These are phyloP conservation scores for Veloboletus limbatus DNA, from an alignment of 1,284 basidiomycete species.

Conservation along the genomic window DNA sequence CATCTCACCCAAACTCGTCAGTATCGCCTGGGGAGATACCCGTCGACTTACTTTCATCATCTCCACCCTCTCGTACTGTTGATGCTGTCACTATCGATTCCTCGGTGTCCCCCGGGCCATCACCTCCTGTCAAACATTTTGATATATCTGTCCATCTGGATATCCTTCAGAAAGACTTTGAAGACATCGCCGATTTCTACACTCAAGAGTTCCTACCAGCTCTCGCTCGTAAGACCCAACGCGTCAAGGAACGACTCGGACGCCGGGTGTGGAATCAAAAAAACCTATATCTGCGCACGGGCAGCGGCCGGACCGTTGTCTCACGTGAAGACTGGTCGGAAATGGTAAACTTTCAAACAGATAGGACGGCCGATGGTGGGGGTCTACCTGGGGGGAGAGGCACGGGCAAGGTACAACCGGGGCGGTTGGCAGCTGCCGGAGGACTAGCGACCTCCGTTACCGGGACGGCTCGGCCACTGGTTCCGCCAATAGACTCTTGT, in stretches of 20 bases:
- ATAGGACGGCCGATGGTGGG: background rate
- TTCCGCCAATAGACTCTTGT: constrained; percentile 25
- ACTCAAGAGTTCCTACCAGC: constrained; percentile 40
- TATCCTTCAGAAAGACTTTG: constrained; percentile 52
- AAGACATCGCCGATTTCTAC: constrained; percentile 45
- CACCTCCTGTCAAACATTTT: constrained; percentile 41
- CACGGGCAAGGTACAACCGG: background rate
- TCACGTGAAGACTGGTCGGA: constrained; percentile 37
- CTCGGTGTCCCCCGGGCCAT: background rate
- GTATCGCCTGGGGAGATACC: background rate
- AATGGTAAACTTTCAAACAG: constrained; percentile 35
- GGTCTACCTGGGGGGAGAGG: background rate
- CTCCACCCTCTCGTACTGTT: constrained; percentile 36
- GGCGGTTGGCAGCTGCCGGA: constrained; percentile 1
- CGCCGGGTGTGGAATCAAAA: constrained; percentile 64
- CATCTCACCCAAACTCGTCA: constrained; percentile 12
- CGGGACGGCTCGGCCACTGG: background rate
- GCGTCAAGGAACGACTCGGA: constrained; percentile 65
- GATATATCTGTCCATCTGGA: constrained; percentile 53
- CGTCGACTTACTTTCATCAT: constrained; percentile 27
- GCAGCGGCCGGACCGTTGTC: constrained; percentile 31
- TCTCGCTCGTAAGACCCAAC: constrained; percentile 50
- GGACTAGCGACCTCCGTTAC: constrained; percentile 7
- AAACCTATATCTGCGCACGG: constrained; percentile 48
- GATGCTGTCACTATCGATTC: constrained; percentile 30